phyloP scores from a whole-genome alignment of 2,329 filamentous ascomycete genomes.

The Aureobasidium sp. region DNA sequence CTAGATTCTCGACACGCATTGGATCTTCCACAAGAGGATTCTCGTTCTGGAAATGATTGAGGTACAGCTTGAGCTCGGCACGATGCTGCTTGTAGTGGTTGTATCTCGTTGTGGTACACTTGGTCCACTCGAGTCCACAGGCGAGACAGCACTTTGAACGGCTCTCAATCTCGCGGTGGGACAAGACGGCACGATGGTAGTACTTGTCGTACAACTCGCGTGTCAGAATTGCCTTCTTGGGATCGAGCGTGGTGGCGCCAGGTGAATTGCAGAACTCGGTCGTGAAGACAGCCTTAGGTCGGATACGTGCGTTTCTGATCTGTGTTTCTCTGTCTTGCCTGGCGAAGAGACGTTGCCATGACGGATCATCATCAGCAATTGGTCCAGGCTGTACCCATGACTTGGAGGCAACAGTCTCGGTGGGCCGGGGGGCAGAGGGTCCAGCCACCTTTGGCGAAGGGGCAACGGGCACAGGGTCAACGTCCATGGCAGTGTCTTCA shows the following conservation, averaged over 20 bases:
- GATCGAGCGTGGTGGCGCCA: not conserved
- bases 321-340: not conserved
- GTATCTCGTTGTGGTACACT: not conserved
- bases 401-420: not conserved
- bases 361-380: not conserved
- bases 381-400: not conserved
- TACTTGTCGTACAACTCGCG: not conserved
- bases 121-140: conserved; percentile 3
- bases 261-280: not conserved
- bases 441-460: not conserved
- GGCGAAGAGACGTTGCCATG: not conserved
- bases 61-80: not conserved
- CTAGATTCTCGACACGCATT: not conserved
- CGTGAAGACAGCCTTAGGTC: conserved; percentile 9
- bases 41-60: not conserved
- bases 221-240: not conserved
- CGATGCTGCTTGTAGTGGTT: conserved; percentile 9
- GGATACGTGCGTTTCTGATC: not conserved
- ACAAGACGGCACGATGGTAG: not conserved
- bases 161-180: not conserved
- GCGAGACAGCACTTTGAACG: conserved; percentile 1
- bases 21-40: not conserved
- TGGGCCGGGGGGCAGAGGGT: not conserved
- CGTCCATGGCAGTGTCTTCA: not conserved
- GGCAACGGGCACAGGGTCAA: not conserved